These are phyloP conservation scores for Paraphysoderma sedebokerense DNA, from an alignment of 371 early-diverging fungal genomes.

Conservation along the genomic window DNA sequence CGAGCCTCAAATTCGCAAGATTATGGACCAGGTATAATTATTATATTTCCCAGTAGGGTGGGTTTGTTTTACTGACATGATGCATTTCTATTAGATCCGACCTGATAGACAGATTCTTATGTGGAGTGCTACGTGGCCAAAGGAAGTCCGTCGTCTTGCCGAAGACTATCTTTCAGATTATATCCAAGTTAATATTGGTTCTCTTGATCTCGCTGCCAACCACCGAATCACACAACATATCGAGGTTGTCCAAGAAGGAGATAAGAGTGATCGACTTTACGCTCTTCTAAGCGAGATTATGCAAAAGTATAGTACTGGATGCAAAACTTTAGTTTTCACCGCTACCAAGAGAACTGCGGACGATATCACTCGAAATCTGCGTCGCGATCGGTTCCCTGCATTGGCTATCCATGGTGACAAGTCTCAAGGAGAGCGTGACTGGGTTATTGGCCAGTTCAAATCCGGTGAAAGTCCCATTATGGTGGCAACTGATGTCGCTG, in stretches of 20 bases:
- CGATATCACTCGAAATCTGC: constrained; percentile 76
- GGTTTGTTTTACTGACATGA: background rate
- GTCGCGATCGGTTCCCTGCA: constrained; percentile 90
- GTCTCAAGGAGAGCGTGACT: constrained; percentile 95
- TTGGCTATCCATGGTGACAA: constrained; percentile 99
- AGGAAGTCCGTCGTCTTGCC: constrained; percentile 88
- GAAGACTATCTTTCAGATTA: constrained; percentile 86
- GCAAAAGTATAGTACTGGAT: constrained; percentile 36
- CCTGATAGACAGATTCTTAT: constrained; percentile 98
- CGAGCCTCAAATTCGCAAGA: constrained; percentile 98
- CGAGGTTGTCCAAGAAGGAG: constrained; percentile 59
- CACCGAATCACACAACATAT: constrained; percentile 39
- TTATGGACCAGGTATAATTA: constrained; percentile 81
- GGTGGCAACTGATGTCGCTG: constrained; percentile 99
- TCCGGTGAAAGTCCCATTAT: constrained; percentile 62
- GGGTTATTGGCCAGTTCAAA: constrained; percentile 87
- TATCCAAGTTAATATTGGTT: constrained; percentile 97
- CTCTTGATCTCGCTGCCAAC: constrained; percentile 39
- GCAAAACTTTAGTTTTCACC: constrained; percentile 95
- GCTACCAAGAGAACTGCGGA: constrained; percentile 97
- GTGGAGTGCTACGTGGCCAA: constrained; percentile 99
- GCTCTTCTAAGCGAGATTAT: background rate
- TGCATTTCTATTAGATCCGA: constrained; percentile 67
- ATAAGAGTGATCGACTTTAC: constrained; percentile 42
- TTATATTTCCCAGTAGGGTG: background rate